Evolutionary conservation across 2,329 filamentous ascomycete genomes (phyloP).

Genomic region (Fusarium napiforme): DNA sequence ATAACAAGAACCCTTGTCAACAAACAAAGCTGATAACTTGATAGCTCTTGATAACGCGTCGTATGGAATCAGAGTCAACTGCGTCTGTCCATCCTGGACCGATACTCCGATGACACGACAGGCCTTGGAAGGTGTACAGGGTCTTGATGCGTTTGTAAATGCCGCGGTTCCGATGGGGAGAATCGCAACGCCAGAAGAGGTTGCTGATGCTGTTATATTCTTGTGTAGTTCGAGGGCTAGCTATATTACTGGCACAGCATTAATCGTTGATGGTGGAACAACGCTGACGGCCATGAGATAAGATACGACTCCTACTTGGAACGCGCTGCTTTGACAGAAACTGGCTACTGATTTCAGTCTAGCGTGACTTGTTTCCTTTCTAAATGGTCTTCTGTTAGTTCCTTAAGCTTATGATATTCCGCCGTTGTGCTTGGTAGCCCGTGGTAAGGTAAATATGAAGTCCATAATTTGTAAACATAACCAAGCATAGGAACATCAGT

Average conservation of each 20-base stretch:
- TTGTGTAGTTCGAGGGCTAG: neutral
- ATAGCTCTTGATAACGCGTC: neutral
- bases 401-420: neutral
- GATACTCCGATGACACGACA: neutral
- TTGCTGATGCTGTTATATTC: neutral
- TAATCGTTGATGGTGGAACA: neutral
- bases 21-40: neutral
- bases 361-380: rapidly evolving
- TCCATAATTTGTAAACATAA: neutral
- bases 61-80: neutral
- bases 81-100: neutral
- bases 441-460: neutral
- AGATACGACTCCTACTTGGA: rapidly evolving
- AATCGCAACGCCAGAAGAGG: neutral
- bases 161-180: neutral
- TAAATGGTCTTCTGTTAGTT: rapidly evolving
- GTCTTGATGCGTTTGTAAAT: neutral
- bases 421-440: rapidly evolving
- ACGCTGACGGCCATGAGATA: neutral
- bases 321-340: rapidly evolving
- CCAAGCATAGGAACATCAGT: neutral
- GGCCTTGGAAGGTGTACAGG: neutral
- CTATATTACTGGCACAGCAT: neutral
- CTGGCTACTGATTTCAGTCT: rapidly evolving
- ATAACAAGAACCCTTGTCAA: neutral